Conservation (phyloP, 768 basidiomycete genomes). For the Tricholoma sp. region DNA sequence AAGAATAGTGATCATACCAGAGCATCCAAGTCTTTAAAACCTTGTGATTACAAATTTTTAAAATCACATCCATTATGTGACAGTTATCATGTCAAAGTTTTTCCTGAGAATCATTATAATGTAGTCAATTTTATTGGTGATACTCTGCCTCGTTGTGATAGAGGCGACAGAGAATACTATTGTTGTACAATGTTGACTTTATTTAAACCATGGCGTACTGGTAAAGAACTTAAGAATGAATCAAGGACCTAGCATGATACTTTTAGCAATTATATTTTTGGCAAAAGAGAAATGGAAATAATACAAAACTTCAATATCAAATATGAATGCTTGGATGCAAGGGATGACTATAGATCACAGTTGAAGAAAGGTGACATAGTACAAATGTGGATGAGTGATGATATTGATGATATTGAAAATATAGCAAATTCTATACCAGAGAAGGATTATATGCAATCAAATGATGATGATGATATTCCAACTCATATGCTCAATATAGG, state of each 20-base stretch:
- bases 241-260: conserved; percentile 17
- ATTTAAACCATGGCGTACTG: conserved; percentile 22
- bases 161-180: conserved; percentile 25
- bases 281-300: conserved; percentile 1
- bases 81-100: neutral
- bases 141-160: conserved; percentile 18
- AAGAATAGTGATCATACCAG: too few species aligned
- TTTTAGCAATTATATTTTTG: conserved; percentile 16
- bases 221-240: conserved; percentile 12
- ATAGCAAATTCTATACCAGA: too few species aligned
- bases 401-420: too few species aligned
- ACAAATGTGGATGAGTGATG: too few species aligned
- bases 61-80: neutral
- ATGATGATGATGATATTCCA: neutral
- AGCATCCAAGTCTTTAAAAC: too few species aligned
- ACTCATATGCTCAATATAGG: neutral
- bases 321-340: conserved; percentile 25
- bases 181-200: conserved; percentile 12
- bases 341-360: too few species aligned
- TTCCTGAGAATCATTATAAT: conserved; percentile 1
- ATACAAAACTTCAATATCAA: conserved; percentile 24
- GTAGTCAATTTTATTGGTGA: conserved; percentile 26
- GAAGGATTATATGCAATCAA: neutral
- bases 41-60: neutral
- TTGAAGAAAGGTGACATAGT: conserved; percentile 1